Base-by-base conservation (phyloP, 2,329 filamentous ascomycete genomes). In the Nothopassalora personata region DNA sequence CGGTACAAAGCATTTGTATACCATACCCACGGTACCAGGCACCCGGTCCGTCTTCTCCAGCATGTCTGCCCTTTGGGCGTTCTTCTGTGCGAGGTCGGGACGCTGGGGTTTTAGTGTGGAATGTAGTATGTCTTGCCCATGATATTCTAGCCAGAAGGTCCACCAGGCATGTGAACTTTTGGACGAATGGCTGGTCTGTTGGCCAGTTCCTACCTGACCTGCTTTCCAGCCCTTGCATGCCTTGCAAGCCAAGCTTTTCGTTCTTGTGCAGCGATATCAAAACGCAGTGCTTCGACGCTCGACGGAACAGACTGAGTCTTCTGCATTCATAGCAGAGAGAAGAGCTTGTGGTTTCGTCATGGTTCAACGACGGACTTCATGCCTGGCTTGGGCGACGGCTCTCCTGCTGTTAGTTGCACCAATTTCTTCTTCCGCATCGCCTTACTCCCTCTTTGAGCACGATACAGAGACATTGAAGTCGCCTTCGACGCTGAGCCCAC, bases 401-500 rank as follows among this genome's bases (percentile, higher is more conserved):
- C 39, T 43, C 18, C 39, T 43, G 18, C 13, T 43, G 39, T 43
- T 43, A 8, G 39, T 43, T 43, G 39, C 39, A 18, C 39, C 39
- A n/a, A 5, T 43, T 5, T n/a, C 39, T 43, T 43, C 39, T 15
- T 23, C 11, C 43, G 18, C 53, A 15, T 19, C 53, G 9, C 10
- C 13, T 33, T 23, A 23, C 18, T 43, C 43, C 18, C 23, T 48
- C 10, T 47, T 33, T 28, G 30, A 47, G 53, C 45, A 55, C 30
- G 28, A 48, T 30, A 19, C 53, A 55, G 46, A 55, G 30, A 45
- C 53, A 34, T 10, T 55, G 18, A 43, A 47, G 5, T 54, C 36
- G 43, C 43, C 33, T 33, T 54, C 53, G 19, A 54, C 53, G 19
- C 53, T 54, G 39, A 54, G 45, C 23, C 53, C 53, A 13, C 53